Percentiles rank a stretch among this genome's conserved stretches.
Evolutionary conservation across 345 rosid species (phyloP).

Genomic region (Streptanthus diversifolius): DNA sequence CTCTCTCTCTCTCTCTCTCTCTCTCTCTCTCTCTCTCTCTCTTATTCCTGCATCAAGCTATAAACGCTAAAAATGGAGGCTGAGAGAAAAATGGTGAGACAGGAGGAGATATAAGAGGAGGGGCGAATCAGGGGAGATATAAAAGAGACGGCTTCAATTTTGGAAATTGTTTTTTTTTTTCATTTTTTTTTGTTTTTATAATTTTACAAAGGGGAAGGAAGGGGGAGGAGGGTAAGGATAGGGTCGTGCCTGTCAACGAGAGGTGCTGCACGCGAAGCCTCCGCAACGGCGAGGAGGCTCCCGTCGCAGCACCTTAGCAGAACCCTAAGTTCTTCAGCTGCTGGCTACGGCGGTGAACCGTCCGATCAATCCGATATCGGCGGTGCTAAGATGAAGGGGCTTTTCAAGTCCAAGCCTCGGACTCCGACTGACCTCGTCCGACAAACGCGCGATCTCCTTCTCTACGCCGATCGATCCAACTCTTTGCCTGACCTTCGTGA

Average conservation of each 20-base stretch:
- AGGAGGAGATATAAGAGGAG: conserved; percentile 21
- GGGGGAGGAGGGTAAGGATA: conserved; percentile 24
- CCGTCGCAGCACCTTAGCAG: conserved; percentile 33
- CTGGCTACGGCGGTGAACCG: conserved; percentile 23
- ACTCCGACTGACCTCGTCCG: conserved; percentile 80
- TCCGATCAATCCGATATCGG: conserved; percentile 34
- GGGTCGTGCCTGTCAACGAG: conserved; percentile 43
- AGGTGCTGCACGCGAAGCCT: conserved; percentile 40
- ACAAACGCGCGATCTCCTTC: conserved; percentile 86
- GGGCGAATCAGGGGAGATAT: not conserved
- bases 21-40: not conserved
- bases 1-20: not conserved
- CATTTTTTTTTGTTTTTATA: not conserved
- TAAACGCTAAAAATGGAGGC: conserved; percentile 26
- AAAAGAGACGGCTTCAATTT: not conserved
- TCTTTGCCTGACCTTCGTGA: conserved; percentile 43
- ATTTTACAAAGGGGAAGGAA: too few relatives aligned
- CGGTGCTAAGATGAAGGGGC: conserved; percentile 64
- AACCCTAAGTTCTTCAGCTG: not conserved
- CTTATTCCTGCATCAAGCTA: not conserved
- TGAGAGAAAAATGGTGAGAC: conserved; percentile 16
- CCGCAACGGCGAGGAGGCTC: conserved; percentile 37
- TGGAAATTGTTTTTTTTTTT: not conserved
- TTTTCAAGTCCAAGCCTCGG: conserved; percentile 85
- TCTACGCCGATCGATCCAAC: conserved; percentile 39